Percentiles rank a stretch among this genome's conserved stretches.
phyloP scores from a whole-genome alignment of 495 filamentous ascomycete genomes.

The Aspergillus incahuasiensis region DNA sequence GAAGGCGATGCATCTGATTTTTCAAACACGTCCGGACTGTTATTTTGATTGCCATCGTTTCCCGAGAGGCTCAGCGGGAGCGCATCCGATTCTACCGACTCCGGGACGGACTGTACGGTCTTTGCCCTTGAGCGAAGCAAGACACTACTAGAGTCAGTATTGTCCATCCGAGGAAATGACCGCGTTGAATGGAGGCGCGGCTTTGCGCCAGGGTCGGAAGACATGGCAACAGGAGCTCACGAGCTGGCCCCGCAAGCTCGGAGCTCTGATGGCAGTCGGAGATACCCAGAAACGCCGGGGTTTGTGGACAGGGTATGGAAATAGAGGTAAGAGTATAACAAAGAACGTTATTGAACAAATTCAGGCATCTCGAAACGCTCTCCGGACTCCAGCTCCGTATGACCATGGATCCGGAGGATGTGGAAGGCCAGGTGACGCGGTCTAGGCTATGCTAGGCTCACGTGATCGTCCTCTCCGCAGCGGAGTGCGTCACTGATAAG shows the following conservation, averaged over 20 bases:
- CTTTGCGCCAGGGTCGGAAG: constrained; percentile 28
- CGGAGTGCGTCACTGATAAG: constrained; percentile 32
- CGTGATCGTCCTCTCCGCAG: constrained; percentile 14
- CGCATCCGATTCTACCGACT: constrained; percentile 31
- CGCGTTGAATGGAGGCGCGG: constrained; percentile 36
- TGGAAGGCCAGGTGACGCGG: constrained; percentile 13
- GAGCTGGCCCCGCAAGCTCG: constrained; percentile 1
- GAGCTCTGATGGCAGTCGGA: constrained; percentile 1
- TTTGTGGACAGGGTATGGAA: background rate
- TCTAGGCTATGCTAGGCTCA: background rate
- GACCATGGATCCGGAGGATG: background rate
- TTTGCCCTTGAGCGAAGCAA: constrained; percentile 52
- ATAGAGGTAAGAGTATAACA: background rate
- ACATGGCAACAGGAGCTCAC: constrained; percentile 16
- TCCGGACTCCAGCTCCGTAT: background rate
- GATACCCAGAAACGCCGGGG: background rate
- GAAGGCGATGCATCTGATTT: constrained; percentile 35
- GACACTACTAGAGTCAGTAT: constrained; percentile 33
- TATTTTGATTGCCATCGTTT: constrained; percentile 29
- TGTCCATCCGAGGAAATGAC: constrained; percentile 54
- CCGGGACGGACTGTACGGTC: constrained; percentile 55
- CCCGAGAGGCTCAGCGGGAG: constrained; percentile 21
- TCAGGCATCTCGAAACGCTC: background rate
- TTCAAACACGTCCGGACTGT: constrained; percentile 44
- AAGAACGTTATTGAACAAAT: background rate